Percentiles rank a stretch among this genome's conserved stretches.
These are phyloP conservation scores for Neonectria neomacrospora DNA, from an alignment of 2,329 filamentous ascomycete genomes.

Conservation along the genomic window DNA sequence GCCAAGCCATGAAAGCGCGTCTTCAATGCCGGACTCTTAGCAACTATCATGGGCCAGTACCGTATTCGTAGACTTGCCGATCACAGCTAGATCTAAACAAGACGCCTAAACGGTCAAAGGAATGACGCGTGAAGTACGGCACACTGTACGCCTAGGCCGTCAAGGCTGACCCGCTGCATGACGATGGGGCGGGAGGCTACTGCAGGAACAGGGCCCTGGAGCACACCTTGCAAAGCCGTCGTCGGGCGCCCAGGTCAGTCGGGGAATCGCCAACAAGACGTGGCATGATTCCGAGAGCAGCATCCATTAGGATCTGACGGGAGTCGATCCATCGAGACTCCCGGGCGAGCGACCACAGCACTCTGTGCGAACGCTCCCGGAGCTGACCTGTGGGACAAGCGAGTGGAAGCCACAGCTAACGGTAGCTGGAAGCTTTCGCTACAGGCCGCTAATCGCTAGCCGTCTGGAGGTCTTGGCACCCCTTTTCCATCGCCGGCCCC, in stretches of 20 bases:
- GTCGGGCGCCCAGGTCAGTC: conserved; percentile 25
- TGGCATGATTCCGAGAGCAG: conserved; percentile 35
- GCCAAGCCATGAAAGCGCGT: background rate
- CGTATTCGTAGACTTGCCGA: conserved; percentile 18
- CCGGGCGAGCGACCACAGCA: conserved; percentile 11
- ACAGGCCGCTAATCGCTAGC: background rate
- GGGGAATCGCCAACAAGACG: conserved; percentile 23
- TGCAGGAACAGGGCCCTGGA: conserved; percentile 44
- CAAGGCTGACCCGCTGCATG: conserved; percentile 39
- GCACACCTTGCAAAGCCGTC: conserved; percentile 30
- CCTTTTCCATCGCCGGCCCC: conserved; percentile 28
- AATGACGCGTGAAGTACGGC: conserved; percentile 6
- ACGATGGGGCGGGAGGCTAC: conserved; percentile 41
- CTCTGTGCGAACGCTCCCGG: conserved; percentile 6
- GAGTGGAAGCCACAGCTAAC: conserved; percentile 7
- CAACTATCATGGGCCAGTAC: background rate
- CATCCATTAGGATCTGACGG: conserved; percentile 26
- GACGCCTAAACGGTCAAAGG: conserved; percentile 4
- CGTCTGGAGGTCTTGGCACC: conserved; percentile 29
- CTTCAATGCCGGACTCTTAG: background rate
- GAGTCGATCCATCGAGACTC: conserved; percentile 15
- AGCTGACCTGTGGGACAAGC: conserved; percentile 1
- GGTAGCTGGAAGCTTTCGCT: conserved; percentile 9
- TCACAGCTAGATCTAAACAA: conserved; percentile 14
- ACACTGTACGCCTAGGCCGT: conserved; percentile 25